Conservation (phyloP, 1,139 yeast species). For the Pneumocystis murina region DNA sequence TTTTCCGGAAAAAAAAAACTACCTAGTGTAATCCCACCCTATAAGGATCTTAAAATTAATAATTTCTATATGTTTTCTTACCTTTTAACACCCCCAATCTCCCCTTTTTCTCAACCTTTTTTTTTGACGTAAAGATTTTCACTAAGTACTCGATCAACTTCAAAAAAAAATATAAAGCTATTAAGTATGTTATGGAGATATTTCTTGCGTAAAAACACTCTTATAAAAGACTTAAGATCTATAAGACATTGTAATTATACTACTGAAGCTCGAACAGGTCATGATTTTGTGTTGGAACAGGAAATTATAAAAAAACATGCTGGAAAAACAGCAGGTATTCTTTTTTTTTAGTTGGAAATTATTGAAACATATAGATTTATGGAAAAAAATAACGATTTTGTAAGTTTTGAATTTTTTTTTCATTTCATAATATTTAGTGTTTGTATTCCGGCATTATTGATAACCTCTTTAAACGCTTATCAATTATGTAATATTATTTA, state of each 20-base stretch:
- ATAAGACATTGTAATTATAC: not conserved
- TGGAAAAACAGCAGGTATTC: not conserved
- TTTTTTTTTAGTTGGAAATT: not conserved
- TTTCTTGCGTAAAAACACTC: not conserved
- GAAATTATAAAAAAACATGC: not conserved
- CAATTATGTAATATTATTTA: not conserved
- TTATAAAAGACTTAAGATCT: no score
- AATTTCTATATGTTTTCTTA: not conserved
- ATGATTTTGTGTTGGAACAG: not conserved
- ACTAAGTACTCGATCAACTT: no score
- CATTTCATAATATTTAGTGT: not conserved
- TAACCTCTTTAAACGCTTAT: not conserved
- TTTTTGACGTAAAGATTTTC: not conserved
- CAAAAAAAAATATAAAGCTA: not conserved
- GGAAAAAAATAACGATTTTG: not conserved
- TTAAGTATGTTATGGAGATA: not conserved
- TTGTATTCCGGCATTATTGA: not conserved
- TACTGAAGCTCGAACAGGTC: not conserved
- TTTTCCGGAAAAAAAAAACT: not conserved
- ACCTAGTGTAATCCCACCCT: not conserved
- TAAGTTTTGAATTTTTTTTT: not conserved
- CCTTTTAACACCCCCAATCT: not conserved
- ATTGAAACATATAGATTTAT: not conserved
- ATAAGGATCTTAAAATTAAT: not conserved
- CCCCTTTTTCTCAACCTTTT: not conserved